Base-by-base conservation (phyloP, 768 basidiomycete species). In the Boletellus emodensis region DNA sequence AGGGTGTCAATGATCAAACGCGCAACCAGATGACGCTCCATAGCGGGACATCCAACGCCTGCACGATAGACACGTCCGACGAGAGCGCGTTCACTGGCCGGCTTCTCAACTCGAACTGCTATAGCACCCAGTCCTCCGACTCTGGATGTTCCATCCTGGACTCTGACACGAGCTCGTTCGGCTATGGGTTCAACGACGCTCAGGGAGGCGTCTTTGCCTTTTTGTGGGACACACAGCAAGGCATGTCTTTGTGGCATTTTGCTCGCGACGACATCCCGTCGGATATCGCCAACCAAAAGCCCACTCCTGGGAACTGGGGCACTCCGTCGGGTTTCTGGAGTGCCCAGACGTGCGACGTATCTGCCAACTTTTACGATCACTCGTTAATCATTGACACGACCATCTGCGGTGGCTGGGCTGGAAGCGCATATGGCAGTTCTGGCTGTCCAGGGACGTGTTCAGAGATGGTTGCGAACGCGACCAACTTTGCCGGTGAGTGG, bases 11-110 rank as follows among this genome's bases (percentile, higher is more conserved):
- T 57, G 58, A 76, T 22, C 74, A 78, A 59, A 48, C 68, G 3
- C 66, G 70, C 20, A 88, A 90, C 55, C 84, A 82, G 51, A 78
- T 80, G 64, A 81, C 85, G 1, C 70, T 88, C 9, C 87, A 90
- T 64, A 83, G 80, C 10, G 69, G 75, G 4, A 59, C 65, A 3
- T 72, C 70, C 30, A 71, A 76, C 1, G 1, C 61, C 68, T 47
- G 68, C 45, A 56, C 41, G 22, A 57, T 66, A 38, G 43, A 57
- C 22, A 33, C 52, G 10, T 3, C 63, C 53, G 56, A 49, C 50
- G 10, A 39, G 45, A n/a, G 35, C 20, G 4, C 30, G 17, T 66
- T 61, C 38, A 56, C 54, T 3, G 69, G 70, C 8, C 55, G 53
- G 0, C 17, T 65, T n/a, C 44, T 68, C 30, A 49, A 40, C 32